Conservation (phyloP, 768 basidiomycete species). For the Lanmaoa pseudosensibilis region DNA sequence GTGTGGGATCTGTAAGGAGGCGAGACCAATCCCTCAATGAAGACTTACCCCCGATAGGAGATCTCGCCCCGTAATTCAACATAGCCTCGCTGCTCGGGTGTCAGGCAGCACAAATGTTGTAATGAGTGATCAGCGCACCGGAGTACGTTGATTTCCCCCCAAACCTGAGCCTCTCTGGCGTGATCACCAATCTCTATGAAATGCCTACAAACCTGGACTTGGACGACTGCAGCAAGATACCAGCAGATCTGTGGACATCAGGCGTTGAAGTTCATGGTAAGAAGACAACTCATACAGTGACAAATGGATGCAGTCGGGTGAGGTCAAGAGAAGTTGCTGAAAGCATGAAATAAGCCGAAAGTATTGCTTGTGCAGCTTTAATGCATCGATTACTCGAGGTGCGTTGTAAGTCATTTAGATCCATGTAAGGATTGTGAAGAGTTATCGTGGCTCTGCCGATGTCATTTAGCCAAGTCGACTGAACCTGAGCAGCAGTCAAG, state of each 20-base stretch:
- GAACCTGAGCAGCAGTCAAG: conserved; percentile 4
- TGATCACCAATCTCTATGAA: conserved; percentile 80
- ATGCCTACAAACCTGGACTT: conserved; percentile 83
- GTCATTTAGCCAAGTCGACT: conserved; percentile 10
- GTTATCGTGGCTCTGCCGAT: conserved; percentile 76
- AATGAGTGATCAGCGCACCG: conserved; percentile 45
- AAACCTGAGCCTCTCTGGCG: conserved; percentile 71
- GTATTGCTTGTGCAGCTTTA: conserved; percentile 70
- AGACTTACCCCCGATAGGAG: conserved; percentile 77
- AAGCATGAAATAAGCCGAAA: conserved; percentile 72
- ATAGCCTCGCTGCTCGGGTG: conserved; percentile 64
- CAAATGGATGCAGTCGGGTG: conserved; percentile 77
- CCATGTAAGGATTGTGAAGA: conserved; percentile 80
- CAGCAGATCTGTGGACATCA: conserved; percentile 68
- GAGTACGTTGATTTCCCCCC: conserved; percentile 86
- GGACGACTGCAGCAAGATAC: conserved; percentile 87
- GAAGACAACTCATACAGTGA: conserved; percentile 54
- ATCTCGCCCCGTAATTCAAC: conserved; percentile 76
- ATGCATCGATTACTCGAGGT: conserved; percentile 71
- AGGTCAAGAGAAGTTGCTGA: conserved; percentile 84
- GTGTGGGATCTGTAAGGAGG: conserved; percentile 13
- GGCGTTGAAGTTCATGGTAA: conserved; percentile 5
- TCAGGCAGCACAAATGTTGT: conserved; percentile 7
- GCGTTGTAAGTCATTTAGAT: conserved; percentile 65
- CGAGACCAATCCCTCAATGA: not conserved